phyloP scores from a whole-genome alignment of 129 eudicot genomes.

The Helianthus tuberosus region DNA sequence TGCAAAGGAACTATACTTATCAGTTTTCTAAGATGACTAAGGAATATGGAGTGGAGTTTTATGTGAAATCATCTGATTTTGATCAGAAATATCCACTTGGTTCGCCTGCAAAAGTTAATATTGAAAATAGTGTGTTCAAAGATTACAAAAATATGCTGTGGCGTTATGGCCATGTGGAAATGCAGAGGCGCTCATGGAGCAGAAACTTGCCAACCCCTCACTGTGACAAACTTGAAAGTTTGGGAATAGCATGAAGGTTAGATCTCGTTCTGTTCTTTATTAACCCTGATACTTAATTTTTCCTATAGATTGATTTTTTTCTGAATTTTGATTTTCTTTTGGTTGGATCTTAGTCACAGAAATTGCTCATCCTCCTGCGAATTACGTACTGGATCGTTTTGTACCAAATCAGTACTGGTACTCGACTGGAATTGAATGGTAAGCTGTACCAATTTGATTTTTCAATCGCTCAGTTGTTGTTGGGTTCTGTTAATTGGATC shows the following conservation, averaged over 20 bases:
- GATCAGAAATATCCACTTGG: constrained; percentile 76
- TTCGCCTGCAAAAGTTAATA: constrained; percentile 54
- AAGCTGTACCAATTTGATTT: no score
- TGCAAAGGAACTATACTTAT: constrained; percentile 86
- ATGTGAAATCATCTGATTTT: constrained; percentile 74
- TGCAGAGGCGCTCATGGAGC: constrained; percentile 95
- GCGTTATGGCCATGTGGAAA: constrained; percentile 85
- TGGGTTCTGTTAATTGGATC: no score
- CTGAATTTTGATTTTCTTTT: neutral
- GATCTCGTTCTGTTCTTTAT: constrained; percentile 24
- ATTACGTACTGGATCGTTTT: no score
- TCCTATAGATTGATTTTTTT: neutral
- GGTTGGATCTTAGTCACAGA: neutral
- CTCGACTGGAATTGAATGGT: no score
- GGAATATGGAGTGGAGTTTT: constrained; percentile 75
- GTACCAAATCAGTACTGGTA: no score
- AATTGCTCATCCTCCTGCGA: no score
- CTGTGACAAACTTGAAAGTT: constrained; percentile 80
- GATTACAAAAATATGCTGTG: constrained; percentile 87
- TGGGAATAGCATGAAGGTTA: constrained; percentile 69
- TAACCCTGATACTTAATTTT: neutral
- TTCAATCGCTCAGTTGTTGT: no score
- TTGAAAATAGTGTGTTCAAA: constrained; percentile 70
- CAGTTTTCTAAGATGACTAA: constrained; percentile 62
- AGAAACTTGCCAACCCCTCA: constrained; percentile 92